Evolutionary conservation across 1,139 yeast genomes (phyloP), one percentile per base, ranked within the genome.

Genomic region (Pichia sp.): DNA sequence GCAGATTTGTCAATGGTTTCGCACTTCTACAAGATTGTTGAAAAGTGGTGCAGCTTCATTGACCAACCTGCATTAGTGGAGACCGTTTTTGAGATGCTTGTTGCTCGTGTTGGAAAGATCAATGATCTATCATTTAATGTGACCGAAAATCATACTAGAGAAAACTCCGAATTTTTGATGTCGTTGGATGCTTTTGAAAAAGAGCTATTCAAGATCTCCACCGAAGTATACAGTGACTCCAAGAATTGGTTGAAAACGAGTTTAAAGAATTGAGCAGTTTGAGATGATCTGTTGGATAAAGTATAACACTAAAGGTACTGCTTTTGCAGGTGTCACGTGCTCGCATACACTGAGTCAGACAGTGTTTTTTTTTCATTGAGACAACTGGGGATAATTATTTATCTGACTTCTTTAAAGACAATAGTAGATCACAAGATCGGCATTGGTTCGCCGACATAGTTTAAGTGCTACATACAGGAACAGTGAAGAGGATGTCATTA

Each of bases 11-110:
- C 46, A n/a, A 28, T 39, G 14, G 21, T 35, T 10, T 22, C 39
- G 14, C 46, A 46, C 23, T 47, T 47, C 20, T 47, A 47, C 28
- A 41, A 38, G n/a, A 35, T 44, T 24, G 46, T 45, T 22, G 36
- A 36, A 15, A 37, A 44, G 19, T 47, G 51, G 51, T 45, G 49
- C 18, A 31, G 36, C 7, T 45, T 45, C 11, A 47, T 47, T 38
- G 51, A 47, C 15, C 46, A 47, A 15, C 43, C 40, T 10, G 34
- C 35, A 10, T 35, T 47, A 7, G 41, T 44, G 6, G 46, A 45
- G 9, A 37, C 41, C 3, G 49, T 45, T 5, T 39, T 35, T 19
- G 46, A 42, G 3, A 45, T 47, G 49, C 25, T 44, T 2, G 37
- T 47, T 26, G 21, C 38, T 18, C 33, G 51, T 12, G 41, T 40